These are phyloP conservation scores for Chaetothyriales sp. DNA, from an alignment of 2,329 filamentous ascomycete genomes.

Conservation along the genomic window DNA sequence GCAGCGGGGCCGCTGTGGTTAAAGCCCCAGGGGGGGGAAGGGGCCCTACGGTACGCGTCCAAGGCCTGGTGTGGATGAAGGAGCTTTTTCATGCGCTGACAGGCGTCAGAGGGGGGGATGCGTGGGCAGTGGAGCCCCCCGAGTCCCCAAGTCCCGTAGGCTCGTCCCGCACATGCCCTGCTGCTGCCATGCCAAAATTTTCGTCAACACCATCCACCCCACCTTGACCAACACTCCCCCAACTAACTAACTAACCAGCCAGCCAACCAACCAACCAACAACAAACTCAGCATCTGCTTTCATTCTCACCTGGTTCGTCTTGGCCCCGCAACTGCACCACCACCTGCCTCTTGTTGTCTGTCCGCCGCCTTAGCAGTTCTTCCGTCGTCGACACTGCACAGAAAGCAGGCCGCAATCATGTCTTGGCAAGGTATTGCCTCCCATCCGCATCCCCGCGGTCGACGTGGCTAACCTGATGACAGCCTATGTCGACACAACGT, in stretches of 20 bases:
- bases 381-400: neutral
- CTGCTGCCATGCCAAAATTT: neutral
- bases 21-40: too few species aligned
- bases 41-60: too few species aligned
- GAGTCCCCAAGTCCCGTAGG: neutral
- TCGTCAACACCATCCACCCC: neutral
- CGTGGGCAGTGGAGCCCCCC: neutral
- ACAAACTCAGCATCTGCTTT: neutral
- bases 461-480: slow-evolving; percentile 1
- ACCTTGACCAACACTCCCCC: neutral
- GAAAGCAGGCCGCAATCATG: slow-evolving; percentile 6
- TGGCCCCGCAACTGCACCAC: neutral
- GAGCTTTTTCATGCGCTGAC: too few species aligned
- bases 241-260: too few species aligned
- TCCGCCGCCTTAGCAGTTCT: neutral
- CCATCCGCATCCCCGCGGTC: neutral
- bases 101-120: too few species aligned
- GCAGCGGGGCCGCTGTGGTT: too few species aligned
- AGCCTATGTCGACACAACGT: slow-evolving; percentile 19
- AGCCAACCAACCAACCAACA: neutral
- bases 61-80: too few species aligned
- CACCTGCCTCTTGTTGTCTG: neutral
- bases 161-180: neutral
- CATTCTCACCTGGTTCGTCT: neutral
- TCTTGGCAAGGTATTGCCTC: slow-evolving; percentile 17